phyloP scores from a whole-genome alignment of 495 filamentous ascomycete genomes.

The Aspergillus cavernicola region DNA sequence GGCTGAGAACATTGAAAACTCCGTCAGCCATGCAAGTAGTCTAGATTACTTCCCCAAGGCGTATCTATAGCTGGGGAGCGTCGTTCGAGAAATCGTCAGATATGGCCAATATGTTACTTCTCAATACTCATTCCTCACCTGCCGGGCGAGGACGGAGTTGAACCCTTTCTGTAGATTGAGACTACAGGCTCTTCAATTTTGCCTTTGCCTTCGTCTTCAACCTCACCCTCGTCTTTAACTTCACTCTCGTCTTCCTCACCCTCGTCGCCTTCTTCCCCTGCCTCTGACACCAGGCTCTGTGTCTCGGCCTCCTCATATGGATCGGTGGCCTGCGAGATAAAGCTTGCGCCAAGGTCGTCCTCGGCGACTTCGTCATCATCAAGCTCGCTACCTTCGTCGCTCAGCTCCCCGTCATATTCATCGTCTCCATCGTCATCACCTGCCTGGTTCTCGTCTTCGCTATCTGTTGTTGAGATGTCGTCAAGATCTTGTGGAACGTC shows the following conservation, averaged over 20 bases:
- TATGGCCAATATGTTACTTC: constrained; percentile 4
- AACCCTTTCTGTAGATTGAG: not conserved
- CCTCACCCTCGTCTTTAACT: constrained; percentile 13
- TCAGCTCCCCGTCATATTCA: constrained; percentile 38
- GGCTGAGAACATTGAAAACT: constrained; percentile 1
- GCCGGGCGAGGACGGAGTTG: not conserved
- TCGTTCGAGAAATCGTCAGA: not conserved
- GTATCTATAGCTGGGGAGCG: not conserved
- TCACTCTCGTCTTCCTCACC: constrained; percentile 21
- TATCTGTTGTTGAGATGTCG: constrained; percentile 75
- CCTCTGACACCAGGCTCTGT: constrained; percentile 36
- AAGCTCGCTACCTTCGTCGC: constrained; percentile 42
- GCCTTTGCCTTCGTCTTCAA: not conserved
- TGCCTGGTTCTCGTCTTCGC: constrained; percentile 47
- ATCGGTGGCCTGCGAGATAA: constrained; percentile 52
- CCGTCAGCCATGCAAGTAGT: constrained; percentile 10
- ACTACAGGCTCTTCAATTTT: not conserved
- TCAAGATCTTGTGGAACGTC: constrained; percentile 69
- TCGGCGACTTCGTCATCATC: constrained; percentile 40
- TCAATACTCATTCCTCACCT: not conserved
- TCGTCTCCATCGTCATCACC: constrained; percentile 23
- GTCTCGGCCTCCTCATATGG: constrained; percentile 44
- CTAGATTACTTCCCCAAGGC: not conserved
- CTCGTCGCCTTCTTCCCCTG: constrained; percentile 14
- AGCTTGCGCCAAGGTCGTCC: constrained; percentile 56